Evolutionary conservation across 2,329 filamentous ascomycete genomes (phyloP), one percentile per base, ranked within the genome.

Genomic region (Xenoacremonium recifei): DNA sequence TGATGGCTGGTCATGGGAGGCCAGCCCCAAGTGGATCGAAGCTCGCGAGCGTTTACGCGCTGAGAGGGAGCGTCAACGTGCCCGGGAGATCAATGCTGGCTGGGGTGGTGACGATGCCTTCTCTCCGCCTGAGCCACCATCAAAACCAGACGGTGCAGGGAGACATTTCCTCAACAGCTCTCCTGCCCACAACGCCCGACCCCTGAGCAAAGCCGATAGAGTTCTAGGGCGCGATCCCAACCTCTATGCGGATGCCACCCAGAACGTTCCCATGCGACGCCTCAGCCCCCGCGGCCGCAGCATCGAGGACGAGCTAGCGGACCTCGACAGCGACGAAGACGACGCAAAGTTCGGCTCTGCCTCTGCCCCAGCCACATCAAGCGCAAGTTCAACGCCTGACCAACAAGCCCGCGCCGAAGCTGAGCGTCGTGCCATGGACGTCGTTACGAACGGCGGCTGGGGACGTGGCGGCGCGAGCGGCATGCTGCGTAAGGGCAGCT

Each of bases 1-100:
- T 23, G 89, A 99, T 63, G 93, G 93, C 17, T 99, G 92, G 92
- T 77, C 75, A 33, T 99, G 93, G 93, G 90, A 96, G 57, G 79
- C 91, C 1, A 95, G 83, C 58, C 76, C 80, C 1, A 81, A 80
- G 51, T 99, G 93, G 87, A 49, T 87, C 3, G 81, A 84, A 25
- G 86, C 84, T 4, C 75, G 84, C 32, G 83, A 89, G 5, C 71
- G 71, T 16, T 72, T 90, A n/a, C 68, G 70, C 4, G 53, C 58
- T 9, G 79, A 84, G 46, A 69, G 81, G 34, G 71, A 79, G 39
- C 70, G 77, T 37, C 84, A 88, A 59, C 73, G 76, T 36, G 71
- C 75, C 45, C 71, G 84, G 41, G 85, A 89, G 62, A 68, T 77
- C 15, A 77, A 73, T 20, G 84, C 84, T 12, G 85, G 85, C 23